Evolutionary conservation across 2,329 filamentous ascomycete genomes (phyloP), one percentile per base, ranked within the genome.

Genomic region (Phaeoacremonium minimum): DNA sequence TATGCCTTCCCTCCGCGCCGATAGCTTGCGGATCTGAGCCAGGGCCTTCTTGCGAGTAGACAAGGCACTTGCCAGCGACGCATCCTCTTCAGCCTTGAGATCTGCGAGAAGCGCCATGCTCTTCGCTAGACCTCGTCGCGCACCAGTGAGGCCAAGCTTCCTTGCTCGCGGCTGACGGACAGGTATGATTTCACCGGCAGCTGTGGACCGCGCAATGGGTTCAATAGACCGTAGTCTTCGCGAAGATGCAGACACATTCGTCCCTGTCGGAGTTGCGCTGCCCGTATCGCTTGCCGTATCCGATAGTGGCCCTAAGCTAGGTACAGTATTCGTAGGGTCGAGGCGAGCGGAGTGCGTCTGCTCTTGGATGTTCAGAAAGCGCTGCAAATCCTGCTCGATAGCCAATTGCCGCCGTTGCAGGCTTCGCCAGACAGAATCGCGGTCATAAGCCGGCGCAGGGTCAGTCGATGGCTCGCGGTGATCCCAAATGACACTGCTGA

Each of bases 81-180:
- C 66, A n/a, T 80, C 66, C 58, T 89, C 83, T 39, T 88, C 83
- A 4, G 66, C 65, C 52, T 87, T 87, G 17, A 90, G 61, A 7
- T 72, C 70, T 0, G 76, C 77, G 5, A 90, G 62, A 36, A 80
- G 75, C 4, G 70, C 64, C 55, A 90, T 84, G 33, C 76, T 72
- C 33, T 68, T 71, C 13, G 75, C 69, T 7, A 91, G 71, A 0
- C 80, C 82, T 18, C 71, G 68, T n/a, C 86, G 71, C 2, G 83
- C 82, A 14, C 73, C 71, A 18, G 70, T 69, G 12, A 89, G 64
- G 0, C 80, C 73, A 7, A 76, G 55, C 22, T 70, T 75, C 37
- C 68, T 69, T 30, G 61, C 58, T 18, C 63, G 64, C 1, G 78
- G 78, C 44, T 83, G 78, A 18, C 71, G 72, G 26, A 80, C 73